Base-by-base conservation (phyloP, 306 rosid species). In the Vicia sativa region DNA sequence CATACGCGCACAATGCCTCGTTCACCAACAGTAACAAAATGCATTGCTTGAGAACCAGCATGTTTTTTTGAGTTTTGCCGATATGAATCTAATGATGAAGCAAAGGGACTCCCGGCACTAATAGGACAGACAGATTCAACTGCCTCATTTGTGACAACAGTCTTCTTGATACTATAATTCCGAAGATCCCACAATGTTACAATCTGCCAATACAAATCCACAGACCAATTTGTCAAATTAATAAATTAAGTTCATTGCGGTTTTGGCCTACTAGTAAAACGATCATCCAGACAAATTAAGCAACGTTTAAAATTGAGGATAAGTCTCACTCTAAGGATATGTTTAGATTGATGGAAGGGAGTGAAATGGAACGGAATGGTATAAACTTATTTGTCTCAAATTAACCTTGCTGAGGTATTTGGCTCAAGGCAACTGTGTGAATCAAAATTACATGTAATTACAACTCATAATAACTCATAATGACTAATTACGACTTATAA, bases 171-270 rank as follows among this genome's bases (percentile, higher is more conserved):
- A 72, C 86, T 78, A 75, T 79, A 93, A 79, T 87, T 81, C 62
- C 62, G 95, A 77, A 93, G 91, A 77, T 88, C 85, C 99, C 99
- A 93, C 78, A 93, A 78, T 14, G 88, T 85, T 56, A 93, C 96
- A 74, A 93, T 95, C 99, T 93, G 86, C 49, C 75, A 78, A 68
- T 67, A 80, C 16, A 65, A 65, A 26, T 34, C 38, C 18, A 50
- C 62, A 41, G 23, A 67, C 77, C 75, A 79, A 25, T 64, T 67
- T 21, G 39, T 81, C 79, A 79, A 35, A 49, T 57, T 48, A 72
- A 45, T 34, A 35, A 26, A 72, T 12, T 57, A 66, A 28, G 58
- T 53, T 54, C 35, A 21, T 14, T 43, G 11, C 2, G 37, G 57
- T 26, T 45, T 44, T 16, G 38, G 74, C 62, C 44, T 25, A 49